Percentiles rank a stretch among this genome's conserved stretches.
phyloP scores from a whole-genome alignment of 108 stramenopile species.

The Pinguiococcus pyrenoidosus region DNA sequence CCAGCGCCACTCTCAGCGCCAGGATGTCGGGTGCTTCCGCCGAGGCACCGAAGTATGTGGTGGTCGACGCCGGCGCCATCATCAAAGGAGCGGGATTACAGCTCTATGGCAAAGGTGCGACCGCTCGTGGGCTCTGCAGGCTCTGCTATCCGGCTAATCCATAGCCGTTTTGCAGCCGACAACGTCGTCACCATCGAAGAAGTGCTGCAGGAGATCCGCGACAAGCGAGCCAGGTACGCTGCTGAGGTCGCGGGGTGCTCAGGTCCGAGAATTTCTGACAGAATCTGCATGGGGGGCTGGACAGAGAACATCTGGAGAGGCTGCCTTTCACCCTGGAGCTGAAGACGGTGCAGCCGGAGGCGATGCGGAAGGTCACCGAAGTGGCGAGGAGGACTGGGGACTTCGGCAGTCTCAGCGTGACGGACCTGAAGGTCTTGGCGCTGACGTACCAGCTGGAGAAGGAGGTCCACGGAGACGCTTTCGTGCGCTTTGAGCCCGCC shows the following conservation, averaged over 20 bases:
- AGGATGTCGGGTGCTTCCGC: not conserved
- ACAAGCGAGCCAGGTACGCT: conserved; percentile 12
- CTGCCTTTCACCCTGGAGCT: conserved; percentile 28
- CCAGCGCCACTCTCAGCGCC: too few relatives aligned
- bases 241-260: too few relatives aligned
- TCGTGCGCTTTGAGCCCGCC: conserved; percentile 13
- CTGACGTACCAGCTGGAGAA: conserved; percentile 69
- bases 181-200: conserved; percentile 9
- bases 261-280: too few relatives aligned
- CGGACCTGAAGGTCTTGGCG: conserved; percentile 81
- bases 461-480: conserved; percentile 20
- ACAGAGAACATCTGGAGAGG: conserved; percentile 15
- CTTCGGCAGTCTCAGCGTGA: conserved; percentile 53
- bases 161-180: not conserved
- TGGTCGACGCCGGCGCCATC: conserved; percentile 18
- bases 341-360: conserved; percentile 41
- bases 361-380: conserved; percentile 42
- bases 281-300: too few relatives aligned
- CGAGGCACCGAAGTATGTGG: not conserved
- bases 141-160: too few relatives aligned
- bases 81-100: conserved; percentile 3
- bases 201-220: conserved; percentile 16
- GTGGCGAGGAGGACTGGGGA: conserved; percentile 88
- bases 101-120: not conserved
- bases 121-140: not conserved